phyloP scores from a whole-genome alignment of 1,284 basidiomycete genomes.

The Nidula niveotomentosa region DNA sequence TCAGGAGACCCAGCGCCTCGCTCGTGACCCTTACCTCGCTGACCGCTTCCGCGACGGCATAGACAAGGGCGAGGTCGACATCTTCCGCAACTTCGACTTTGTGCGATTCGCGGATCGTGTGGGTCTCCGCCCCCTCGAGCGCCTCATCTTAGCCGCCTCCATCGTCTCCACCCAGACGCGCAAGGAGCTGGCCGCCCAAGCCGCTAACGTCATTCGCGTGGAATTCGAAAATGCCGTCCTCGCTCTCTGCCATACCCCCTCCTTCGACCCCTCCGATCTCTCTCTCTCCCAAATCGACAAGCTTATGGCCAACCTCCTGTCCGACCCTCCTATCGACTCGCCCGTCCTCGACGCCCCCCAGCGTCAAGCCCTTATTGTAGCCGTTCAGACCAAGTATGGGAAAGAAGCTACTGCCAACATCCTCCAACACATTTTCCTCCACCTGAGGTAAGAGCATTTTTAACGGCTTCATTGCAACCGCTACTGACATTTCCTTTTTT shows the following conservation, averaged over 20 bases:
- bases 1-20: slow-evolving; percentile 85
- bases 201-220: slow-evolving; percentile 61
- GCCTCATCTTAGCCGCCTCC: slow-evolving; percentile 73
- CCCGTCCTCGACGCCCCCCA: slow-evolving; percentile 70
- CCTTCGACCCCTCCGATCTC: slow-evolving; percentile 80
- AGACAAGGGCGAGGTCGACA: slow-evolving; percentile 80
- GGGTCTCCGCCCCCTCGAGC: slow-evolving; percentile 77
- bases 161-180: slow-evolving; percentile 69
- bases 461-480: too few species aligned
- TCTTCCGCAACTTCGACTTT: slow-evolving; percentile 80
- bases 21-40: slow-evolving; percentile 83
- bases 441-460: slow-evolving; percentile 49
- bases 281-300: slow-evolving; percentile 73
- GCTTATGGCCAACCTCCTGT: slow-evolving; percentile 79
- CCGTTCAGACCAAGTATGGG: slow-evolving; percentile 77
- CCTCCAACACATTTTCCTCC: slow-evolving; percentile 54
- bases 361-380: slow-evolving; percentile 69
- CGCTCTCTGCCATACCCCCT: slow-evolving; percentile 71
- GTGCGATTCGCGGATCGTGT: slow-evolving; percentile 76
- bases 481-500: too few species aligned
- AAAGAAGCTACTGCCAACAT: slow-evolving; percentile 46
- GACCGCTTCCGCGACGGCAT: slow-evolving; percentile 86
- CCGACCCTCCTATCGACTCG: slow-evolving; percentile 60
- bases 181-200: slow-evolving; percentile 71
- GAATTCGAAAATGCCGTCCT: slow-evolving; percentile 78